These are phyloP conservation scores for Barnettozyma populi DNA, from an alignment of 805 yeast genomes.

Conservation along the genomic window DNA sequence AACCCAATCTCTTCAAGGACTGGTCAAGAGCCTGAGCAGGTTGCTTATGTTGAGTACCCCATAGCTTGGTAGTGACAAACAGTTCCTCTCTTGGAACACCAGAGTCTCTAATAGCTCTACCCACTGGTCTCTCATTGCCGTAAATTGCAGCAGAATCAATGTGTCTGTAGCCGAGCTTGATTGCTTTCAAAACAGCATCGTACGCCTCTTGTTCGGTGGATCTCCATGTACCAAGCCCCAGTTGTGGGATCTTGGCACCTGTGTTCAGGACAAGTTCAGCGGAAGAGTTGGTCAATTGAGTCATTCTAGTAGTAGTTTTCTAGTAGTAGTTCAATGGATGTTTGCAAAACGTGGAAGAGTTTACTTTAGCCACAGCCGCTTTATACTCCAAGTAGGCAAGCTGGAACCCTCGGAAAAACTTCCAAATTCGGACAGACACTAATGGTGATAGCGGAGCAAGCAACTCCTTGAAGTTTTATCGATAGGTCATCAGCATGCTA, in stretches of 20 bases:
- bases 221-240: constrained; percentile 47
- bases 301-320: constrained; percentile 3
- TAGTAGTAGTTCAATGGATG: no score
- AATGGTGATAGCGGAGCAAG: not conserved
- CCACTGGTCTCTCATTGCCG: constrained; percentile 50
- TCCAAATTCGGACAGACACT: not conserved
- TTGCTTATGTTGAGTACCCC: constrained; percentile 40
- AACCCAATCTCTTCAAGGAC: constrained; percentile 56
- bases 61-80: constrained; percentile 68
- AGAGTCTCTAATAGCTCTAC: constrained; percentile 45
- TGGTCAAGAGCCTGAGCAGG: constrained; percentile 49
- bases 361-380: not conserved
- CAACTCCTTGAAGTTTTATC: no score
- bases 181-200: constrained; percentile 15
- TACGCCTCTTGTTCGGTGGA: constrained; percentile 30
- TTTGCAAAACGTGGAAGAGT: no score
- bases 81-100: constrained; percentile 61
- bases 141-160: constrained; percentile 57
- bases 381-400: no score
- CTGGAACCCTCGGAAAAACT: not conserved
- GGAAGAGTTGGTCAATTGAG: constrained; percentile 9
- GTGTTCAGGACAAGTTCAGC: constrained; percentile 33
- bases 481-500: no score
- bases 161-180: constrained; percentile 49
- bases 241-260: constrained; percentile 46